Conservation (phyloP, 2,329 filamentous ascomycete species). For the Hysterium pulicare region DNA sequence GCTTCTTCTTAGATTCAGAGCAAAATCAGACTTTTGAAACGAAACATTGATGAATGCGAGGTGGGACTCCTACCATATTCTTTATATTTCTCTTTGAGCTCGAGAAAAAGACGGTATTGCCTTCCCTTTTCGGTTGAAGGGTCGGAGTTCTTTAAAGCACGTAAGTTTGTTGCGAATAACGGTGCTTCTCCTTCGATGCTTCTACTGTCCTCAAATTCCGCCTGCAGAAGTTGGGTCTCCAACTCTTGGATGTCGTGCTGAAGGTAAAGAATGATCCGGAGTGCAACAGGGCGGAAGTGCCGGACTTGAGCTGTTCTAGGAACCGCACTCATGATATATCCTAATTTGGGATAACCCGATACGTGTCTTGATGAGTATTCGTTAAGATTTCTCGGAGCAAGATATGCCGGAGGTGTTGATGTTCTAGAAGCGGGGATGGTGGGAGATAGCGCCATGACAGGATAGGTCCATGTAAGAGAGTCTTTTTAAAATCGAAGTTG, state of each 20-base stretch:
- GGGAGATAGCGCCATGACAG: too few species aligned
- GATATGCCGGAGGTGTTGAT: too few species aligned
- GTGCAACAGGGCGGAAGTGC: background rate
- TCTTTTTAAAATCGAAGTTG: too few species aligned
- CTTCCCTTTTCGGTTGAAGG: background rate
- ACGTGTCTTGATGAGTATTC: too few species aligned
- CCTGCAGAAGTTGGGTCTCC: background rate
- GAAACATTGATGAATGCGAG: background rate
- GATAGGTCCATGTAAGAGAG: too few species aligned
- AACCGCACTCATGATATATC: background rate
- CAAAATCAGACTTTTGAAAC: background rate
- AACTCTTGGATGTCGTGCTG: background rate
- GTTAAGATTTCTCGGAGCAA: too few species aligned
- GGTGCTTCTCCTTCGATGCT: background rate
- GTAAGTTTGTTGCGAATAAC: background rate
- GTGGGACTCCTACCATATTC: background rate
- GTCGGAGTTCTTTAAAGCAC: background rate
- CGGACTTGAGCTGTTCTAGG: background rate
- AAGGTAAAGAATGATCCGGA: background rate
- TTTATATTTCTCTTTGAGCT: background rate
- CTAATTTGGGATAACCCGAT: background rate
- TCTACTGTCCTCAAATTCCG: background rate
- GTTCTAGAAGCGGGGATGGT: too few species aligned
- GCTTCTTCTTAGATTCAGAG: background rate
- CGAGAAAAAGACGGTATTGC: background rate